Evolutionary conservation across 2,329 filamentous ascomycete genomes (phyloP), one percentile per base, ranked within the genome.

Genomic region (Myriangium duriaei): DNA sequence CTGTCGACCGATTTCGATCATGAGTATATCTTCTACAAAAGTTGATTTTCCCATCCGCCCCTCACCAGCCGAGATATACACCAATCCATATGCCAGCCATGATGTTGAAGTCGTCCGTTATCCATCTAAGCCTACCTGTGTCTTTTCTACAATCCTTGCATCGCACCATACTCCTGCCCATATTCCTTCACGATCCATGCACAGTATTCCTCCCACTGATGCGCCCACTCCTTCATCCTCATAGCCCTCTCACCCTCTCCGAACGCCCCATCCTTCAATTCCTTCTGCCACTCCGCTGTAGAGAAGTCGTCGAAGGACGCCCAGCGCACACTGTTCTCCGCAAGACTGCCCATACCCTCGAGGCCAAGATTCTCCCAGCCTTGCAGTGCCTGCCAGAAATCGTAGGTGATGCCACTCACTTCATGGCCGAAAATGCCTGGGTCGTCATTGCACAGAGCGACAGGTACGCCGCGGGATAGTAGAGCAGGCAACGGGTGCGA

Each of bases 381-480:
- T 59, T 94, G 86, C 13, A 95, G 64, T 1, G 82, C 81, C 59
- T 93, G 85, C 84, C 85, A 95, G 59, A 93, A 94, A 60, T 95
- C 86, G 58, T 93, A 83, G 2, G 81, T 88, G 70, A 91, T 78
- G 26, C 84, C 85, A 16, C 77, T 80, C 5, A 71, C 74, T 41
- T 82, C 82, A 51, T 93, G 83, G 6, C 87, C 87, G 4, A 94
- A 68, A 51, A 95, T 84, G 1, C 81, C 83, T 1, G 86, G 87
- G 54, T 94, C 86, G 54, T 95, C 88, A 53, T 94, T 94, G 63
- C 79, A 85, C 7, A 98, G 71, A 9, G 79, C 76, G 51, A 86
- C 88, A 4, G 82, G 59, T 1, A 96, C 84, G 16, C 88, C 88
- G 30, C 86, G 76, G 0, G 88, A 79, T 3, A 96, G 67, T 1